Evolutionary conservation across 371 early-diverging fungal species (phyloP), one percentile per base, ranked within the genome.

Genomic region (Mortierella sp.): DNA sequence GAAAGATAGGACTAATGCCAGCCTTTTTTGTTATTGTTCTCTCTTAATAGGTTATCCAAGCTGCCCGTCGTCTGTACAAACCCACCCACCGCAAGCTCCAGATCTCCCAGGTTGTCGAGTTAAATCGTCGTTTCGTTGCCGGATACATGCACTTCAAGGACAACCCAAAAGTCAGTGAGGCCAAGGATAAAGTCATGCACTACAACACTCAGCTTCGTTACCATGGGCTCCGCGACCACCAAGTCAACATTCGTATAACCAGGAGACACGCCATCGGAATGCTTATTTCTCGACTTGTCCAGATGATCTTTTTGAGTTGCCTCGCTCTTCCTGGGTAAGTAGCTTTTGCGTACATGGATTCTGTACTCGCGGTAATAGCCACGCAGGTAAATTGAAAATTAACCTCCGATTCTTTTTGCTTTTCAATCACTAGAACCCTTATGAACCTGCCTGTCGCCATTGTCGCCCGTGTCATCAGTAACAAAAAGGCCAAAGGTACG

Each of bases 171-270:
- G 96, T 98, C n/a, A 88, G 91, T 58, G 94, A 95, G 47, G 84
- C 96, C 50, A 92, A 92, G 80, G 90, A 92, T 48, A 91, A 94
- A 48, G 95, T 99, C 28, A 82, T 93, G 80, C 94, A 94, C n/a
- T 99, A 99, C 90, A 98, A 98, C 82, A 92, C 93, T 78, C 89
- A 96, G 75, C 90, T 99, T 48, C 93, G 93, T 63, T 96, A 97
- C 88, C 97, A 97, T 82, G 99, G 99, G 6, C 90, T 99, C 55
- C 94, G 94, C 16, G 99, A 99, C 84, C 99, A 99, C 89, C 98
- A 99, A 90, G 99, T 99, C 42, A 93, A 96, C 26, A 94, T 93
- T 31, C 96, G 95, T 72, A 90, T 90, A 19, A 88, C 98, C 31
- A 91, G 94, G 54, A 91, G 93, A 47, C 84, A 91, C 70, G 98